Base-by-base conservation (phyloP, 1,284 basidiomycete genomes). In the Pseudozyma sp. region DNA sequence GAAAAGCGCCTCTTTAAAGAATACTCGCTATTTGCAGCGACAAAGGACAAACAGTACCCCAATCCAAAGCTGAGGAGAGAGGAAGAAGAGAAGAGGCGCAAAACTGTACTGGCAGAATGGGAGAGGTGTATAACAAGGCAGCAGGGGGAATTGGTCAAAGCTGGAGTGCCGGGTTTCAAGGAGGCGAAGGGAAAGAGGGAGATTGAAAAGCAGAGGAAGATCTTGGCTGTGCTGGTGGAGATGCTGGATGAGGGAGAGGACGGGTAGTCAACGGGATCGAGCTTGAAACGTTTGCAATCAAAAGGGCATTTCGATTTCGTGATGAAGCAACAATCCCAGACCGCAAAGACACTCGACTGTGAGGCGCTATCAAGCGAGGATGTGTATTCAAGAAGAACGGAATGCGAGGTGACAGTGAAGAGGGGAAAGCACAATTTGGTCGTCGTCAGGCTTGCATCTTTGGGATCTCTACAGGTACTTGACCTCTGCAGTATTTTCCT, bases 191-290 rank as follows among this genome's bases (percentile, higher is more conserved):
- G 65, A 0, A 53, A 25, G 53, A 57, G 48, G 31, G 63, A 48
- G 49, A 5, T 49, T 16, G 65, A 64, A 6, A 65, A 60, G 21
- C 60, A 68, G 55, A 61, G 34, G n/a, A 65, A 60, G 52, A 52
- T 73, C 11, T 16, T 69, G 7, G 39, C 35, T 1, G 70, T 73
- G 43, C 25, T 67, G 39, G 64, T 55, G 13, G 61, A 67, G 31
- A 73, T 73, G 70, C 8, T 73, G 19, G 70, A 73, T 19, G 70
- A 72, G 12, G 42, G 38, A 9, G 54, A 34, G 12, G 25, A 18
- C 25, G 25, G 25, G 25, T 31, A 31, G 25, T 31, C 25, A 31
- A 31, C 6, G 25, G 25, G 25, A 31, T 31, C 25, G 25, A 31
- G 25, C 25, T 31, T 6, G 25, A 31, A 31, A 3, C 25, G 25